These are phyloP conservation scores for Dictyostelium purpureum DNA, from an alignment of 78 protist genomes.

Conservation along the genomic window DNA sequence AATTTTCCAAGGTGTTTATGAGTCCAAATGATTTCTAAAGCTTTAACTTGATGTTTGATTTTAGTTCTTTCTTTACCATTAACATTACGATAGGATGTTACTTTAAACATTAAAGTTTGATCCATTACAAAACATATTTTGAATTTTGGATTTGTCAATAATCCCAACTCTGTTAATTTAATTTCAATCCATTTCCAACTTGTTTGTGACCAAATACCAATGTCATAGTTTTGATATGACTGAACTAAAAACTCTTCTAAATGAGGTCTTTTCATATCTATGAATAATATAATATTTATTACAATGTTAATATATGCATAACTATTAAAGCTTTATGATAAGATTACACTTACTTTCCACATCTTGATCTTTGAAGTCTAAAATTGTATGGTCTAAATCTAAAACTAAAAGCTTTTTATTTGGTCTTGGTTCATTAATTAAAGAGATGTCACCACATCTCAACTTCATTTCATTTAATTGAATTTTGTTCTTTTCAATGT, in stretches of 20 bases:
- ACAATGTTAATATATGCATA: not conserved
- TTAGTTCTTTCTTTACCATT: conserved; percentile 64
- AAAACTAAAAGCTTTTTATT: conserved; percentile 67
- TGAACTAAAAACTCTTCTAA: conserved; percentile 51
- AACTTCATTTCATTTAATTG: not conserved
- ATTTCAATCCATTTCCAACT: conserved; percentile 82
- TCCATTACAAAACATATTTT: conserved; percentile 79
- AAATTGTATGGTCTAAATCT: conserved; percentile 73
- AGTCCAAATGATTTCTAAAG: conserved; percentile 72
- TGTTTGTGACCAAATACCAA: conserved; percentile 82
- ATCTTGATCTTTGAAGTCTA: conserved; percentile 79
- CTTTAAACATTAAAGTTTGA: conserved; percentile 75
- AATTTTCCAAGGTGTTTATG: conserved; percentile 50
- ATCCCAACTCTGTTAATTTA: conserved; percentile 74
- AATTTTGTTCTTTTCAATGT: conserved; percentile 49
- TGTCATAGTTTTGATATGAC: conserved; percentile 65
- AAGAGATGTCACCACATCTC: conserved; percentile 30
- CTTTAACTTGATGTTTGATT: conserved; percentile 70
- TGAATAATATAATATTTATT: not conserved
- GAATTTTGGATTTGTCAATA: conserved; percentile 68
- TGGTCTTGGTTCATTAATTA: conserved; percentile 61
- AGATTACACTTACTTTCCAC: conserved; percentile 24
- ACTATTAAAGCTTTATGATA: not conserved
- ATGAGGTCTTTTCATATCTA: conserved; percentile 77
- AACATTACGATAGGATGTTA: conserved; percentile 42